Evolutionary conservation across 2,329 filamentous ascomycete genomes (phyloP).

Genomic region (Calonectria leucothoes): DNA sequence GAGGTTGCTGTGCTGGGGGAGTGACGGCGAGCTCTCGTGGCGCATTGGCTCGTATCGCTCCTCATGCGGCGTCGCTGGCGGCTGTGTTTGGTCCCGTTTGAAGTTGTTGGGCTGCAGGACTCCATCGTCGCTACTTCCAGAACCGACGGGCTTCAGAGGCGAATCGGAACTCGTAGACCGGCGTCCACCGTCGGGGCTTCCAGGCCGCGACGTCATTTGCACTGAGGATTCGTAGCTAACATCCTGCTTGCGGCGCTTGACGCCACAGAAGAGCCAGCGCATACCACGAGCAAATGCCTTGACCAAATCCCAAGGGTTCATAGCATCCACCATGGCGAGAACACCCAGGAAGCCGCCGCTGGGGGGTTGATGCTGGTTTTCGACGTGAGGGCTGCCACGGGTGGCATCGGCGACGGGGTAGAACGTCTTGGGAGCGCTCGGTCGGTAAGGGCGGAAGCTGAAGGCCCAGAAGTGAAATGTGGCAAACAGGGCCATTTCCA

Average conservation of each 20-base stretch:
- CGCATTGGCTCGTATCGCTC: constrained; percentile 21
- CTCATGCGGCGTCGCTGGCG: background rate
- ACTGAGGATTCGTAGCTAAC: constrained; percentile 53
- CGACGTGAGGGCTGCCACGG: constrained; percentile 52
- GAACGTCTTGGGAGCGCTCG: constrained; percentile 55
- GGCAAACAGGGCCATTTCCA: constrained; percentile 88
- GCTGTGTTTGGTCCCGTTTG: background rate
- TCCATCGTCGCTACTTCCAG: background rate
- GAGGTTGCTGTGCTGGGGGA: background rate
- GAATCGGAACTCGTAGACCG: background rate
- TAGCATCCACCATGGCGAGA: constrained; percentile 75
- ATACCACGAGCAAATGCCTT: constrained; percentile 83
- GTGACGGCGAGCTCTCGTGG: background rate
- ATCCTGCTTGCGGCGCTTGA: constrained; percentile 68
- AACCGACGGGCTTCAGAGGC: constrained; percentile 9
- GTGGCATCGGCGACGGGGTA: constrained; percentile 59
- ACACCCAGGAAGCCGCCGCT: constrained; percentile 73
- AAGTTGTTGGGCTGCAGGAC: background rate
- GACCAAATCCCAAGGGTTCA: constrained; percentile 86
- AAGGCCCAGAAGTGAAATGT: constrained; percentile 87
- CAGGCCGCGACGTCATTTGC: constrained; percentile 43
- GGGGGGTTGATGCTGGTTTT: constrained; percentile 63
- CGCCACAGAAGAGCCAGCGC: constrained; percentile 84
- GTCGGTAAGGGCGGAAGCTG: constrained; percentile 77
- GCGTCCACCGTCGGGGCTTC: constrained; percentile 38